Evolutionary conservation across 2,329 filamentous ascomycete species (phyloP), one percentile per base, ranked within the genome.

Genomic region (Verticillium zaregamsianum): DNA sequence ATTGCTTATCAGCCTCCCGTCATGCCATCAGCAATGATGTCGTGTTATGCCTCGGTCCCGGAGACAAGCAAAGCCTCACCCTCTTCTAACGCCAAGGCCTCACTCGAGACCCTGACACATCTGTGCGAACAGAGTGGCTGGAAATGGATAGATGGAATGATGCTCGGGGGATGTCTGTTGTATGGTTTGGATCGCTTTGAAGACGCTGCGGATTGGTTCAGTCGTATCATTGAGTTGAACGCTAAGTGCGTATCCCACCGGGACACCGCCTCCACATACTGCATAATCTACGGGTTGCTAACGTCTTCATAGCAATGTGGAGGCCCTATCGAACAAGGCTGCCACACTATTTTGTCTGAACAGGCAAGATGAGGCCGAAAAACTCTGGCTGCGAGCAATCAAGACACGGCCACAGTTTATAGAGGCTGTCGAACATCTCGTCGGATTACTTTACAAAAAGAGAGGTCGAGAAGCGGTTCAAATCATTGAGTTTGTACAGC

Each of bases 351-450:
- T 97, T 67, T 93, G 93, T 62, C 83, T 98, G 11, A 88, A 92
- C 64, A 88, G 90, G 63, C 90, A 90, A 62, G 84, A 90, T 57
- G 94, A 98, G 70, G 95, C 95, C 7, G 90, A 97, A 71, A 83
- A 87, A 62, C 85, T 93, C 70, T 99, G 95, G 95, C 81, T 90
- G 66, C 86, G 85, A 64, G 93, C 93, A n/a, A 87, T 98, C 31
- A 90, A 88, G 70, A 79, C 91, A 62, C 88, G 91, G 9, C 95
- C 95, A 0, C 90, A 88, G 71, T 96, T 96, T 75, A 90, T 99
- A 62, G 95, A 99, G 77, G 93, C 95, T 8, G 92, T 95, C 3
- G 95, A 99, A 73, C 93, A 98, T 78, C 83, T 99, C 1, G 91
- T 98, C 33, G 92, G 93, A 1, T 80, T 98, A 56, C 76, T 98